Evolutionary conservation across 768 basidiomycete species (phyloP), one percentile per base, ranked within the genome.

Genomic region (Nevesoporus exiguus): DNA sequence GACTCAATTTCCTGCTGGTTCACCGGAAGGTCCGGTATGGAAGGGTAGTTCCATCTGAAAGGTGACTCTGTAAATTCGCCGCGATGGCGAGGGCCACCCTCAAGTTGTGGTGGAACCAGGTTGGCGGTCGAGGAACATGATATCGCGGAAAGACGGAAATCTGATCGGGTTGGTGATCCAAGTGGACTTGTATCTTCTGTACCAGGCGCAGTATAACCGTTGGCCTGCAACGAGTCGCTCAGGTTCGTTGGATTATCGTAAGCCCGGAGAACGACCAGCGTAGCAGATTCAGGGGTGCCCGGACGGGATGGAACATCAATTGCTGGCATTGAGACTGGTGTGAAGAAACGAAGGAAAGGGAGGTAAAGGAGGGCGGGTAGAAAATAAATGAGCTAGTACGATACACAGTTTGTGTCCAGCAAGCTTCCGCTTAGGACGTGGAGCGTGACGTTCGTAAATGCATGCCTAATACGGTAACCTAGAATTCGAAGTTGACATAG

Each of bases 31-130:
- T 63, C 61, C 1, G 67, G 49, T 6, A 63, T 34, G 7, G 57
- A 61, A 15, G 71, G 61, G 21, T 61, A 55, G 41, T 65, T 72
- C 69, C 71, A 71, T 55, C 60, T 53, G 33, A 71, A 70, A 7
- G 71, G 71, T 0, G 63, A 67, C 42, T 69, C 67, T 2, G 39
- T 61, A 7, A 59, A 59, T 56, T 72, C 70, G 48, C 59, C 51
- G 7, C 51, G 48, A 22, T 48, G 47, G 24, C 41, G 55, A 19
- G 40, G 39, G 10, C 29, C 45, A 13, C 33, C 33, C 11, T 63
- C 59, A 10, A 30, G n/a, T 29, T 48, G 60, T n/a, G 57, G 59
- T 14, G 59, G 58, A 21, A 71, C 58, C 47, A 72, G 54, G 47
- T 61, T 62, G 41, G 50, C 43, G 6, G 65, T 55, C 5, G 69